Conservation (phyloP, 116 monocot species). For the Iris pallida region DNA sequence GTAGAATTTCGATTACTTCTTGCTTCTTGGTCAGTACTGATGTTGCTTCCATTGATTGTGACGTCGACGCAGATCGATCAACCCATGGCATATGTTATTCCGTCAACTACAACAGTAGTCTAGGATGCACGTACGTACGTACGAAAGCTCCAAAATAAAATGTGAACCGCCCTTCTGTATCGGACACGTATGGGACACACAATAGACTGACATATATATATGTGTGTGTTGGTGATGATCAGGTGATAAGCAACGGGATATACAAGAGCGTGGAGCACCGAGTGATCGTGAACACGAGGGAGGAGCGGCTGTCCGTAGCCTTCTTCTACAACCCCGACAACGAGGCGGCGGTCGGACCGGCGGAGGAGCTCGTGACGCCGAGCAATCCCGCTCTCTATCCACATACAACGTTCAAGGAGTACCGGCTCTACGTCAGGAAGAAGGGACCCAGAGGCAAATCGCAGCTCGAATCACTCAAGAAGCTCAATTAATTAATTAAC, state of each 20-base stretch:
- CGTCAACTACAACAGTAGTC: too few species aligned
- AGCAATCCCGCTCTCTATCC: slow-evolving; percentile 1
- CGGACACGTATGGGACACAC: too few species aligned
- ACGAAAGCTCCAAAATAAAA: too few species aligned
- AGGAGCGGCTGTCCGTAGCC: slow-evolving; percentile 13
- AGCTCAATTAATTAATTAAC: neutral
- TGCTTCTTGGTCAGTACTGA: too few species aligned
- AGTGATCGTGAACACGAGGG: neutral
- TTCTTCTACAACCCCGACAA: slow-evolving; percentile 21
- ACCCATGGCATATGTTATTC: too few species aligned
- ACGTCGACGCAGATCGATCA: too few species aligned
- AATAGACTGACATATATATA: too few species aligned
- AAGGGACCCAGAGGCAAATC: slow-evolving; percentile 10
- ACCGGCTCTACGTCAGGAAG: slow-evolving; percentile 6
- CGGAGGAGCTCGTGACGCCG: slow-evolving; percentile 5
- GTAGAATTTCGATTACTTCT: too few species aligned
- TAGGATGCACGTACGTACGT: too few species aligned
- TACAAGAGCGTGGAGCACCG: slow-evolving; percentile 27
- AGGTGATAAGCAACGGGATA: slow-evolving; percentile 18
- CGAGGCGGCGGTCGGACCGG: slow-evolving; percentile 10
- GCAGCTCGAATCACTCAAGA: slow-evolving; percentile 7
- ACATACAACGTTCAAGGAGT: slow-evolving; percentile 10
- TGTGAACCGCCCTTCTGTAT: too few species aligned
- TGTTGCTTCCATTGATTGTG: too few species aligned
- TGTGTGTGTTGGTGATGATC: neutral